Evolutionary conservation across 805 yeast genomes (phyloP), one percentile per base, ranked within the genome.

Genomic region (Candida coquimbonensis): DNA sequence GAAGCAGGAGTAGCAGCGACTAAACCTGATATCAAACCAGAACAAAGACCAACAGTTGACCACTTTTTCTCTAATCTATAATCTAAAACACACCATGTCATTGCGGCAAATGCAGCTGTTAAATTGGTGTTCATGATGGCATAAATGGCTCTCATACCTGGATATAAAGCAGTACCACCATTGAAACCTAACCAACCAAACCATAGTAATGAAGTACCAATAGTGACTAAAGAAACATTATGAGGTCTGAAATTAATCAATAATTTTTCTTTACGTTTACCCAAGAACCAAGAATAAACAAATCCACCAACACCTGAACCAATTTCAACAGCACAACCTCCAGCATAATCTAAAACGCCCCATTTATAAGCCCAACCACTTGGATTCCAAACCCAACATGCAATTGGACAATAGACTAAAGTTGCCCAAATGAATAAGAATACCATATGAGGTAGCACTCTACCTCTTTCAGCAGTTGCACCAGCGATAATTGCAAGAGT

Each of bases 1-100:
- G 95, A 83, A 21, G 95, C 78, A 16, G 99, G 98, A 0, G 99
- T 91, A 3, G 97, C 97, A 3, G 97, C 97, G 12, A 91, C 98
- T 21, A 91, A 75, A 4, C 98, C 99, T 12, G 96, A 88, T 61
- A 91, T 90, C 52, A 89, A 78, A 45, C 99, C 99, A 2, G 97
- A 90, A 66, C 98, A 91, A 36, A 88, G 72, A 14, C 96, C 98
- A 38, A 91, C 96, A 60, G 95, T 84, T 13, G 96, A 83, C 93
- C 96, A 90, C 62, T 90, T 91, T 42, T 78, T 77, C 55, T 88
- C 96, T 46, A 88, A 74, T 50, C 96, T 77, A 71, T 73, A 91
- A 75, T 93, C 99, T 45, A 91, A 72, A 33, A 88, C 56, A 63
- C 93, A 84, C 98, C 98, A 91, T 3, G 96, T 73, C 62, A 90